A percentile compares a stretch with the other conserved stretches of the same genome.
Conservation (phyloP, 768 basidiomycete species). For the Phylloporus scabripes region DNA sequence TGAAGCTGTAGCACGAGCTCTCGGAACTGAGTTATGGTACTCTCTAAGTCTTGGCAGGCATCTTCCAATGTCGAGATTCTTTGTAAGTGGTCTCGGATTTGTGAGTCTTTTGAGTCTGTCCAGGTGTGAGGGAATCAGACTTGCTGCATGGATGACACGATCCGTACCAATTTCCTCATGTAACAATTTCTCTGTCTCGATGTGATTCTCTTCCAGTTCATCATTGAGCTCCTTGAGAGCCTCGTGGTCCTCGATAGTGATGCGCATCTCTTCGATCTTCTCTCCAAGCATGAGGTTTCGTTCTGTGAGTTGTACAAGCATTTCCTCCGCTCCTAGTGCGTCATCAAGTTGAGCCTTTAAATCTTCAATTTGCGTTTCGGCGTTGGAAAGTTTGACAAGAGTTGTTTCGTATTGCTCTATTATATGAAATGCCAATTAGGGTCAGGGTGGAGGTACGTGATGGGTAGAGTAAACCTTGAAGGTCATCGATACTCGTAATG, state of each 20-base stretch:
- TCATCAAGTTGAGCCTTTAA: conserved; percentile 93
- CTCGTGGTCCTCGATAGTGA: conserved; percentile 94
- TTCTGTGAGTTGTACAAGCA: conserved; percentile 93
- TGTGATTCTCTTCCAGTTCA: conserved; percentile 93
- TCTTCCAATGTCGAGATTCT: conserved; percentile 72
- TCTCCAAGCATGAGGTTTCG: conserved; percentile 89
- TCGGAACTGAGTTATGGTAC: conserved; percentile 86
- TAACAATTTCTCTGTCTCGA: conserved; percentile 87
- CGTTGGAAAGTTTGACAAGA: conserved; percentile 76
- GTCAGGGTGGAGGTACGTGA: background rate
- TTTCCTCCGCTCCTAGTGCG: conserved; percentile 91
- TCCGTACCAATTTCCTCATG: conserved; percentile 81
- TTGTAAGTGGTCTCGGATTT: conserved; percentile 59
- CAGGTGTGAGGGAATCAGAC: conserved; percentile 1
- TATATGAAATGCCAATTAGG: conserved; percentile 5
- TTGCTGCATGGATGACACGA: background rate
- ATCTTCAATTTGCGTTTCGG: conserved; percentile 89
- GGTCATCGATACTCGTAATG: conserved; percentile 65
- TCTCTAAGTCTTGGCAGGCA: conserved; percentile 76
- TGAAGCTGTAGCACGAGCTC: conserved; percentile 85
- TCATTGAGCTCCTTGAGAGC: conserved; percentile 94
- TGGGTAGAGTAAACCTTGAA: conserved; percentile 56
- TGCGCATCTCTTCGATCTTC: conserved; percentile 98
- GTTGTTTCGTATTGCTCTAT: conserved; percentile 76
- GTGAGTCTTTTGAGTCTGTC: conserved; percentile 65